These are phyloP conservation scores for Phytopythium chamaehyphon DNA, from an alignment of 352 stramenopile genomes.

Conservation along the genomic window DNA sequence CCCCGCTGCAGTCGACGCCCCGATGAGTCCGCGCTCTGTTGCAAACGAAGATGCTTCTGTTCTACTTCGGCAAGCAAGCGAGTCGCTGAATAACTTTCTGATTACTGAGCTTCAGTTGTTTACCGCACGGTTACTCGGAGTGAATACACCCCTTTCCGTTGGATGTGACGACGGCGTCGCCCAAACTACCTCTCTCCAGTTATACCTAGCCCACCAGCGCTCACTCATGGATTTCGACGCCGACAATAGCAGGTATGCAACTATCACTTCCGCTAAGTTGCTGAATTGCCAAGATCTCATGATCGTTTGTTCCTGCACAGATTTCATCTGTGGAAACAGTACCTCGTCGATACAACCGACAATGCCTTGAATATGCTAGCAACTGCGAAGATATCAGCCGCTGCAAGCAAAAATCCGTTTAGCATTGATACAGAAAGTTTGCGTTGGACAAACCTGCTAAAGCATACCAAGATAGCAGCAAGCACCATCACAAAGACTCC, in stretches of 20 bases:
- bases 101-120: slow-evolving; percentile 47
- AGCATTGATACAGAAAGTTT: neutral
- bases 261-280: neutral
- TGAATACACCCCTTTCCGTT: neutral
- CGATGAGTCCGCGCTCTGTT: no score
- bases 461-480: neutral
- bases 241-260: slow-evolving; percentile 37
- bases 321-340: neutral
- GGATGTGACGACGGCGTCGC: slow-evolving; percentile 18
- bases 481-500: neutral
- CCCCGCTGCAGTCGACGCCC: no score
- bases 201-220: slow-evolving; percentile 44
- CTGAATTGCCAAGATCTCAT: no score
- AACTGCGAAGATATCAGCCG: neutral
- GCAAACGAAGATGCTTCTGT: no score
- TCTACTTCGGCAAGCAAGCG: slow-evolving; percentile 12
- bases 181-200: slow-evolving; percentile 33
- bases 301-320: neutral
- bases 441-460: neutral
- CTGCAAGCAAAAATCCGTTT: slow-evolving; percentile 4
- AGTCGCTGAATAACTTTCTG: slow-evolving; percentile 46
- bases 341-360: neutral
- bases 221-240: slow-evolving; percentile 52
- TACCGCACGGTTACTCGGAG: slow-evolving; percentile 23
- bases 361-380: neutral